Conservation (phyloP, 441 rosid genomes). For the Populus trichocarpa region DNA sequence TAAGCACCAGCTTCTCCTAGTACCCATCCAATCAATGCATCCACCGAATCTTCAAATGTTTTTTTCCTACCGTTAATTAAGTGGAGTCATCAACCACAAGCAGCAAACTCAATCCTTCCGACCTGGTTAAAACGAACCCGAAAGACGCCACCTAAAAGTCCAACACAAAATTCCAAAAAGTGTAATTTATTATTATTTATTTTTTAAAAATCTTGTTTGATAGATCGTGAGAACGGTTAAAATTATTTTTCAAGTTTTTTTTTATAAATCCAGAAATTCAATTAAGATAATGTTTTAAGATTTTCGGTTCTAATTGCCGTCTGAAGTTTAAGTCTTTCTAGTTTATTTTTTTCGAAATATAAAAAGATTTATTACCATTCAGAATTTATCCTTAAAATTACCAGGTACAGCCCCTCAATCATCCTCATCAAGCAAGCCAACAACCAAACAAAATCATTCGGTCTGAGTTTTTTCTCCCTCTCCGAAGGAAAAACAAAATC, state of each 20-base stretch:
- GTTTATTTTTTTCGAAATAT: too few species aligned
- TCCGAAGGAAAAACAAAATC: not conserved
- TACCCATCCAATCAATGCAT: too few species aligned
- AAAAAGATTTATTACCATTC: too few species aligned
- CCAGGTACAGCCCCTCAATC: not conserved
- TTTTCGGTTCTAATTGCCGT: too few species aligned
- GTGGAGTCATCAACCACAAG: not conserved
- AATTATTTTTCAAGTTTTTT: too few species aligned
- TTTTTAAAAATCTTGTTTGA: too few species aligned
- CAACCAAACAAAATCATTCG: not conserved
- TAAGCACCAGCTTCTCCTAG: too few species aligned
- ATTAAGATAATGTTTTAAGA: too few species aligned
- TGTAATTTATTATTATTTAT: too few species aligned
- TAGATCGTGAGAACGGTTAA: too few species aligned
- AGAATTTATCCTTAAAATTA: not conserved
- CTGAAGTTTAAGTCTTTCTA: too few species aligned
- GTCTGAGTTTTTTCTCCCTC: not conserved
- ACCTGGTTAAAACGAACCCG: not conserved
- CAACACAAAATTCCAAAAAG: not conserved
- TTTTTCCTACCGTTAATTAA: not conserved
- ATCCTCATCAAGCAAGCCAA: not conserved
- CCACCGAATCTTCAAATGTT: not conserved
- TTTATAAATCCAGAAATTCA: too few species aligned
- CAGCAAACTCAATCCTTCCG: not conserved
- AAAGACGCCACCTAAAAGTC: not conserved